Percentiles rank a stretch among this genome's conserved stretches.
These are phyloP conservation scores for Trypanosoma platydactyli DNA, from an alignment of 208 protist genomes.

Conservation along the genomic window DNA sequence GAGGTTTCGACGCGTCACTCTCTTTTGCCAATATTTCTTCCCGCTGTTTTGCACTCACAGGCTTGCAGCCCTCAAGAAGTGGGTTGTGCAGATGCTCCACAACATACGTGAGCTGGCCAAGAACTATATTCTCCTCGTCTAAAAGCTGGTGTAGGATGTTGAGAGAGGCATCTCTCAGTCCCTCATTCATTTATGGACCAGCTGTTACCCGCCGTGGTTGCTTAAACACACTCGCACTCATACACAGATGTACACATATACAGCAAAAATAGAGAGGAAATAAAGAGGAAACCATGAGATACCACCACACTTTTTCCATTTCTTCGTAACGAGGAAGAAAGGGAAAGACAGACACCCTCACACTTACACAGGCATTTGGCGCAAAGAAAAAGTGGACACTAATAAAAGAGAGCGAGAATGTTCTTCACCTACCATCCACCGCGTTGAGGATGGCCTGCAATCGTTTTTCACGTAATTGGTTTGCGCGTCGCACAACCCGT, in stretches of 20 bases:
- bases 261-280: slow-evolving; percentile 14
- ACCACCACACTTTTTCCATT: neutral
- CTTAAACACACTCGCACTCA: neutral
- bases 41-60: neutral
- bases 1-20: neutral
- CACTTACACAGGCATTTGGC: slow-evolving; percentile 3
- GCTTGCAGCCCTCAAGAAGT: slow-evolving; percentile 29
- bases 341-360: slow-evolving; percentile 1
- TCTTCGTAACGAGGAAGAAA: neutral
- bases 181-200: neutral
- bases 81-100: slow-evolving; percentile 63
- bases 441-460: slow-evolving; percentile 50
- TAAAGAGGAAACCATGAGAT: slow-evolving; percentile 15
- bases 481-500: slow-evolving; percentile 29
- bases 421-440: slow-evolving; percentile 54
- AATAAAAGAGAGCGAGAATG: slow-evolving; percentile 23
- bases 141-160: slow-evolving; percentile 57
- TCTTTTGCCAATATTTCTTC: neutral
- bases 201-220: neutral
- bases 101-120: slow-evolving; percentile 66
- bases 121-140: slow-evolving; percentile 49
- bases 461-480: slow-evolving; percentile 42
- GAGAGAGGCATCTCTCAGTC: slow-evolving; percentile 33
- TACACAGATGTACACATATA: neutral
- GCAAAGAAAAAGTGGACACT: slow-evolving; percentile 12